A percentile compares a stretch with the other conserved stretches of the same genome.
Evolutionary conservation across 2,329 filamentous ascomycete genomes (phyloP).

Genomic region (Colletotrichum sp.): DNA sequence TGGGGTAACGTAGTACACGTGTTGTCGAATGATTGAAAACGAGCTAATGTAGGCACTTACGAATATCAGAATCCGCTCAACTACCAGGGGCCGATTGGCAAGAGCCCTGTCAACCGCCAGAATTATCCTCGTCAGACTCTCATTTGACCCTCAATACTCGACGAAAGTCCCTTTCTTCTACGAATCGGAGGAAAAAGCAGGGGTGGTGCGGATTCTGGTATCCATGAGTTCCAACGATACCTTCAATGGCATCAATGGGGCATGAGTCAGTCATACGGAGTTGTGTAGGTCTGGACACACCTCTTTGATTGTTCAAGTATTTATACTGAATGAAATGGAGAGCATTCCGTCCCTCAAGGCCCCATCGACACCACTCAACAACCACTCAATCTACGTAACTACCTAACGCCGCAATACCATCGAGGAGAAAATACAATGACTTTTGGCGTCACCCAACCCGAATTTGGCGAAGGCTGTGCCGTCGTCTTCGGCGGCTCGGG

Average conservation of each 20-base stretch:
- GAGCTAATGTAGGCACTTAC: neutral
- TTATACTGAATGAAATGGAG: neutral
- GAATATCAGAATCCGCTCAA: neutral
- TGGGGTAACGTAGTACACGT: neutral
- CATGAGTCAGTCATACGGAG: neutral
- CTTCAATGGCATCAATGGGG: neutral
- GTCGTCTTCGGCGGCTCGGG: neutral
- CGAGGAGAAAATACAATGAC: neutral
- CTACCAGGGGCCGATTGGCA: neutral
- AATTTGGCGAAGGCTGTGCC: neutral
- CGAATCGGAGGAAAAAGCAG: neutral
- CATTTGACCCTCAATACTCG: neutral
- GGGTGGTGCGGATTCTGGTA: neutral
- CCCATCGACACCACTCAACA: neutral
- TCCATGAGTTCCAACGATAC: neutral
- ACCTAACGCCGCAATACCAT: neutral
- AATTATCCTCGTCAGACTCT: neutral
- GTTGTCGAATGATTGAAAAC: neutral
- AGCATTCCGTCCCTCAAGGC: neutral
- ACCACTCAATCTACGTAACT: neutral
- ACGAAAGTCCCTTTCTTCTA: neutral
- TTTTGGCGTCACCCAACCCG: neutral
- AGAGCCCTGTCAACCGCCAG: neutral
- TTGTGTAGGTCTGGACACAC: neutral
- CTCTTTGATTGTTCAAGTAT: neutral